Evolutionary conservation across 202 grass and related monocot genomes (phyloP), one percentile per base, ranked within the genome.

Genomic region (Musa balbisiana): DNA sequence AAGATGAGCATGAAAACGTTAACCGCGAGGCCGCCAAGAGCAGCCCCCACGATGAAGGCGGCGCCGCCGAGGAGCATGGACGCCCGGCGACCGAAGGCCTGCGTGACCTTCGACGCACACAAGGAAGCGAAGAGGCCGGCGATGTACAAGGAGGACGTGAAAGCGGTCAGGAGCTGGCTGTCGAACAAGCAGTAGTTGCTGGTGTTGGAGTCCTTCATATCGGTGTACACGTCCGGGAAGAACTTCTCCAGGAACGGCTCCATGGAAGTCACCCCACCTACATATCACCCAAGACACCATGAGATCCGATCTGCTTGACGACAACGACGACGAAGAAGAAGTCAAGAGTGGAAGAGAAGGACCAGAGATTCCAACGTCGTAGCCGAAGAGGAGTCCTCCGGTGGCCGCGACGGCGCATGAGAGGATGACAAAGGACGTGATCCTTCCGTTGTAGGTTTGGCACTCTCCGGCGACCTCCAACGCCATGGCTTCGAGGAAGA

Each of bases 151-250:
- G 93, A 90, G 0, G 93, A 92, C 21, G 90, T 92, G 90, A 97
- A 92, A 1, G 80, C 82, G 0, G 90, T 91, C 10, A 97, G 79
- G 0, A 92, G 87, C 84, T 92, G 87, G 87, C 93, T 97, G 64
- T 97, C 80, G 64, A 92, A 97, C 80, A 91, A 92, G 73, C 93
- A 97, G 84, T 97, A 92, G 86, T 92, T 92, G 86, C 90, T 97
- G n/a, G 49, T 50, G 20, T 19, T n/a, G 26, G 59, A 26, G 59
- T 43, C 60, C 49, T 17, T 23, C 74, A 77, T 66, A 21, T 24
- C 51, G n/a, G 59, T 21, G 5, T 77, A 43, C 60, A 77, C 74
- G 8, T 22, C 58, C 60, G 74, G 74, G 59, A 77, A 77, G 60
- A 77, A 77, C 55, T 66, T 77, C 60, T 53, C 15, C 60, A 77